Conservation (phyloP, 2,329 filamentous ascomycete species). For the Lecanicillium sp. region DNA sequence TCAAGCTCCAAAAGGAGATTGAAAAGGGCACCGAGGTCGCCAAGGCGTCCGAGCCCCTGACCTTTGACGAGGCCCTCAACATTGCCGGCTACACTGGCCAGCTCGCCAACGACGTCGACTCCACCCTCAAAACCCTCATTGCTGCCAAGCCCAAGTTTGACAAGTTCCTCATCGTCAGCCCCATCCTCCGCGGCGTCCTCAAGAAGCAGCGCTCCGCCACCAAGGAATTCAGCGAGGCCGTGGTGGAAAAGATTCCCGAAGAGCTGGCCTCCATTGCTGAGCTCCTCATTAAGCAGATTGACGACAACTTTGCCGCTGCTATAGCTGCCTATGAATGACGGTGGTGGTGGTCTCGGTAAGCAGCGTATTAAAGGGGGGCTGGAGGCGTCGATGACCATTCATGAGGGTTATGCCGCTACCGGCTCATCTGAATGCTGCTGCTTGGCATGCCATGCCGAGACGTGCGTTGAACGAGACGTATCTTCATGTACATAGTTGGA, state of each 20-base stretch:
- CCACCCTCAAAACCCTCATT: slow-evolving; percentile 29
- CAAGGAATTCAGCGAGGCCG: slow-evolving; percentile 25
- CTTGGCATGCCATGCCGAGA: too few relatives aligned
- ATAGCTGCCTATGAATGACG: slow-evolving; percentile 21
- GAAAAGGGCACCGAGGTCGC: slow-evolving; percentile 29
- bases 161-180: slow-evolving; percentile 27
- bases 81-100: slow-evolving; percentile 28
- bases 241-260: slow-evolving; percentile 32
- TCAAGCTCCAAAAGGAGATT: slow-evolving; percentile 30
- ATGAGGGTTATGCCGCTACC: background rate
- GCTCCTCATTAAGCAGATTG: slow-evolving; percentile 28
- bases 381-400: background rate
- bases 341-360: background rate
- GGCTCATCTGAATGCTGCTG: too few relatives aligned
- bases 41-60: slow-evolving; percentile 27
- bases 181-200: slow-evolving; percentile 35
- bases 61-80: slow-evolving; percentile 26
- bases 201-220: slow-evolving; percentile 31
- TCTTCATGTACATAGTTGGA: too few relatives aligned
- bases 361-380: background rate
- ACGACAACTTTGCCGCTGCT: slow-evolving; percentile 28
- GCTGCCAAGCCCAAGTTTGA: slow-evolving; percentile 36
- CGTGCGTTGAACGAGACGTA: too few relatives aligned
- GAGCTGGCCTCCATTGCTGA: slow-evolving; percentile 23
- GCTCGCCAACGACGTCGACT: slow-evolving; percentile 29